phyloP scores from a whole-genome alignment of 768 basidiomycete genomes.

The Mycena galericulata region DNA sequence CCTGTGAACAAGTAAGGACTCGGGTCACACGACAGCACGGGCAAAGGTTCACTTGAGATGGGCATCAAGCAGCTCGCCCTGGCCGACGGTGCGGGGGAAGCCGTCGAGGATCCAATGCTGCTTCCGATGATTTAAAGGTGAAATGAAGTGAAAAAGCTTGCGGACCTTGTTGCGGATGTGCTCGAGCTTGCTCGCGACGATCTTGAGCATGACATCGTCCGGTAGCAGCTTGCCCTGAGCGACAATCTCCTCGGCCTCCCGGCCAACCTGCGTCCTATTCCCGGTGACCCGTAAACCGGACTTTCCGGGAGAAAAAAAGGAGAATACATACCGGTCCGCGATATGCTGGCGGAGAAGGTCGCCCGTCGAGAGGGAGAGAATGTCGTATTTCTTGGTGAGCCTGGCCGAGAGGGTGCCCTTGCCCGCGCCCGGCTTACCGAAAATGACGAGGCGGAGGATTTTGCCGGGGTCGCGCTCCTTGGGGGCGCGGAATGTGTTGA shows the following conservation, averaged over 20 bases:
- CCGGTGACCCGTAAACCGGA: background rate
- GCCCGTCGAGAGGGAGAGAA: constrained; percentile 83
- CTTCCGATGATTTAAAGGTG: background rate
- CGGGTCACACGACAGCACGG: constrained; percentile 2
- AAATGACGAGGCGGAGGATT: constrained; percentile 76
- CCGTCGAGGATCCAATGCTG: constrained; percentile 95
- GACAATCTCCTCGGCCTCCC: constrained; percentile 81
- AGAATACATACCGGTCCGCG: constrained; percentile 61
- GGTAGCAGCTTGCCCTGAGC: constrained; percentile 82
- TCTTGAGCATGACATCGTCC: constrained; percentile 83
- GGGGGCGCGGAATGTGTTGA: constrained; percentile 56
- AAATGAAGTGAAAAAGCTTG: background rate
- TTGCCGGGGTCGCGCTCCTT: constrained; percentile 49
- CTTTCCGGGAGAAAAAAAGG: background rate
- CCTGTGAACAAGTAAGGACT: constrained; percentile 50
- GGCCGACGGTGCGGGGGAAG: constrained; percentile 90
- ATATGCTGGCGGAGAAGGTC: constrained; percentile 91
- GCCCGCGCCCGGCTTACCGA: constrained; percentile 86
- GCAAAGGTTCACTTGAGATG: constrained; percentile 70
- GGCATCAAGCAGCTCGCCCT: constrained; percentile 82
- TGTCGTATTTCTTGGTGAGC: constrained; percentile 84
- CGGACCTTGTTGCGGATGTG: constrained; percentile 72
- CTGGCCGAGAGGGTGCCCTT: constrained; percentile 87
- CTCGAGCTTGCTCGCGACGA: constrained; percentile 81
- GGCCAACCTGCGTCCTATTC: constrained; percentile 74